These are phyloP conservation scores for Blastobotrys robertii DNA, from an alignment of 805 yeast genomes.

Conservation along the genomic window DNA sequence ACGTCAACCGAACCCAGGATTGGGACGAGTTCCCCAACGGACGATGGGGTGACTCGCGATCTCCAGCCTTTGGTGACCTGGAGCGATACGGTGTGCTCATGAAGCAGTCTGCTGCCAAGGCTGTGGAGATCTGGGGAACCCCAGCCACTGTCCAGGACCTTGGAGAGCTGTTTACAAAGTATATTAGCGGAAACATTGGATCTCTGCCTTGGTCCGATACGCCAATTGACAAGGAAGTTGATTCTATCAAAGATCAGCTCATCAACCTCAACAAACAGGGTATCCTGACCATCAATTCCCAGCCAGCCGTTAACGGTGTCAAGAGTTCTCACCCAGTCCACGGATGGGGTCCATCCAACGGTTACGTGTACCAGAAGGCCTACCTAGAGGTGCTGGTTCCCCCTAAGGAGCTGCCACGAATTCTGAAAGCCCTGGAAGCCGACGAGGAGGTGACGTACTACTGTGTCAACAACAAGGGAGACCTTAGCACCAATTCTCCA, in stretches of 20 bases:
- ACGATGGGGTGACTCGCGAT: conserved; percentile 95
- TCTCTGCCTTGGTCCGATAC: conserved; percentile 94
- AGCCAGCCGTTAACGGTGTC: conserved; percentile 81
- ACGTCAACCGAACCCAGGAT: conserved; percentile 77
- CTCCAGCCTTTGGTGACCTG: conserved; percentile 92
- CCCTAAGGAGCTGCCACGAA: conserved; percentile 37
- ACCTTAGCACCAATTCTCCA: conserved; percentile 57
- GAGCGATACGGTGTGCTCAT: conserved; percentile 74
- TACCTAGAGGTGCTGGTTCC: conserved; percentile 81
- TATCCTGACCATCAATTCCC: conserved; percentile 80
- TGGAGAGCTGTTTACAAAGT: conserved; percentile 52
- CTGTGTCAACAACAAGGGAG: conserved; percentile 52
- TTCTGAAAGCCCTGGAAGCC: conserved; percentile 37
- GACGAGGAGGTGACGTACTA: conserved; percentile 61
- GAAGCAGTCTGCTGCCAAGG: conserved; percentile 66
- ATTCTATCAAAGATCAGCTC: conserved; percentile 48
- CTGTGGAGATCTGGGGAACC: conserved; percentile 79
- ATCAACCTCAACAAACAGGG: conserved; percentile 56
- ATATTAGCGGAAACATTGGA: conserved; percentile 57
- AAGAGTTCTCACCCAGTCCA: conserved; percentile 57
- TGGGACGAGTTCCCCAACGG: conserved; percentile 99
- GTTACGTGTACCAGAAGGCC: conserved; percentile 90
- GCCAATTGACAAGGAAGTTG: conserved; percentile 71
- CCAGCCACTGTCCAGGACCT: conserved; percentile 57
- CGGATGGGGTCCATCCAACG: conserved; percentile 96